These are phyloP conservation scores for Aspergillus avenaceus DNA, from an alignment of 495 filamentous ascomycete genomes.

Conservation along the genomic window DNA sequence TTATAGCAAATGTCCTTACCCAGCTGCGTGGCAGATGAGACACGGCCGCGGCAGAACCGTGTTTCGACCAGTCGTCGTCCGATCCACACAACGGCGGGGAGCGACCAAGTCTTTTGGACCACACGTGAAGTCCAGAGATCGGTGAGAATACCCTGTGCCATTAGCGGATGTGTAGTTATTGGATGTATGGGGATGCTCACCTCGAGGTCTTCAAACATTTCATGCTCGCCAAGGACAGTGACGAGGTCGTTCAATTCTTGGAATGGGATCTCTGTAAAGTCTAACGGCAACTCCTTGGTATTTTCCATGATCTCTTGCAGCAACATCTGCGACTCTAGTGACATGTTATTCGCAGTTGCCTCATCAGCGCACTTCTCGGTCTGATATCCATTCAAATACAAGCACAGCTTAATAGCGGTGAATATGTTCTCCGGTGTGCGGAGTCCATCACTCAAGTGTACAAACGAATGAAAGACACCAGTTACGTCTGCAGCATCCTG, in stretches of 20 bases:
- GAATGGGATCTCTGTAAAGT: slow-evolving; percentile 49
- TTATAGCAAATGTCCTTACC: slow-evolving; percentile 63
- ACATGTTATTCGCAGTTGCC: slow-evolving; percentile 42
- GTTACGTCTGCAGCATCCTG: slow-evolving; percentile 51
- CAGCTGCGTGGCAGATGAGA: slow-evolving; percentile 47
- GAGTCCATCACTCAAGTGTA: slow-evolving; percentile 50
- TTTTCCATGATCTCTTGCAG: slow-evolving; percentile 48
- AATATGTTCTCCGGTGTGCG: slow-evolving; percentile 42
- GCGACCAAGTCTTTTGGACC: slow-evolving; percentile 54
- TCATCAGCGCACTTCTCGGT: slow-evolving; percentile 35
- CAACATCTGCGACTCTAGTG: slow-evolving; percentile 49
- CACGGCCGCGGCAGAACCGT: slow-evolving; percentile 43
- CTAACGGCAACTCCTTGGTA: slow-evolving; percentile 44
- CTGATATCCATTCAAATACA: slow-evolving; percentile 48
- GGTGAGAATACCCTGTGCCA: slow-evolving; percentile 43
- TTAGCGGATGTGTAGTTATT: background rate
- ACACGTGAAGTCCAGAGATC: slow-evolving; percentile 59
- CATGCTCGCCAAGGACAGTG: slow-evolving; percentile 53
- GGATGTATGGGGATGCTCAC: slow-evolving; percentile 24
- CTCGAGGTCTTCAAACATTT: slow-evolving; percentile 57
- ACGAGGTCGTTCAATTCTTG: slow-evolving; percentile 51
- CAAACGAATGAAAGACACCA: slow-evolving; percentile 51
- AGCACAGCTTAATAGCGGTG: slow-evolving; percentile 52
- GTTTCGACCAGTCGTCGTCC: slow-evolving; percentile 56
- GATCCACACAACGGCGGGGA: slow-evolving; percentile 49